phyloP scores from a whole-genome alignment of 305 asterid species.

The Fraxinus paxiana region DNA sequence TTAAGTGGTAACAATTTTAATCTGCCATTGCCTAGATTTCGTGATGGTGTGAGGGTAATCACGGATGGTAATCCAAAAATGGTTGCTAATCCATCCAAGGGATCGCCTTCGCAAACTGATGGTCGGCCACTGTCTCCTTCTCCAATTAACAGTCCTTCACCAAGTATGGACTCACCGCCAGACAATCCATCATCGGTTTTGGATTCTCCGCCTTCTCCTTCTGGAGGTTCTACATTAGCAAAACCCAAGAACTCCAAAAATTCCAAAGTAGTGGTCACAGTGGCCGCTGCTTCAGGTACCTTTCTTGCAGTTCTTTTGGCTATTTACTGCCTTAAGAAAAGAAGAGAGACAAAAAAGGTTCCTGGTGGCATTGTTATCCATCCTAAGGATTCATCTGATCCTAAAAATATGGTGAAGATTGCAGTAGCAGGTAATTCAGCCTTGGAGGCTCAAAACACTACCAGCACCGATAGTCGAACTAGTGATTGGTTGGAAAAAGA shows the following conservation, averaged over 20 bases:
- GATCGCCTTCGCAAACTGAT: slow-evolving; percentile 16
- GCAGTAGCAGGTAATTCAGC: slow-evolving; percentile 29
- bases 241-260: not conserved
- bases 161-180: slow-evolving; percentile 16
- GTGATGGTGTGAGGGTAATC: slow-evolving; percentile 40
- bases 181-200: not conserved
- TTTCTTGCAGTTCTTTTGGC: slow-evolving; percentile 27
- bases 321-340: slow-evolving; percentile 34
- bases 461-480: slow-evolving; percentile 22
- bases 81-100: slow-evolving; percentile 17
- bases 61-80: slow-evolving; percentile 40
- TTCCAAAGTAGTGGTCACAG: slow-evolving; percentile 16
- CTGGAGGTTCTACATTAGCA: slow-evolving; percentile 6
- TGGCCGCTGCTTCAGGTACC: slow-evolving; percentile 32
- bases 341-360: slow-evolving; percentile 21
- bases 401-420: slow-evolving; percentile 33
- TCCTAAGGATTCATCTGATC: slow-evolving; percentile 39
- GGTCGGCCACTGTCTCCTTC: slow-evolving; percentile 22
- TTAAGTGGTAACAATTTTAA: slow-evolving; percentile 50
- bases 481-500: slow-evolving; percentile 29
- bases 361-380: slow-evolving; percentile 31
- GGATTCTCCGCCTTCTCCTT: not conserved
- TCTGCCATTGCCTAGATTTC: slow-evolving; percentile 62
- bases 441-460: slow-evolving; percentile 20
- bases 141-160: slow-evolving; percentile 25